These are phyloP conservation scores for Naganishia friedmannii DNA, from an alignment of 768 basidiomycete species.

Conservation along the genomic window DNA sequence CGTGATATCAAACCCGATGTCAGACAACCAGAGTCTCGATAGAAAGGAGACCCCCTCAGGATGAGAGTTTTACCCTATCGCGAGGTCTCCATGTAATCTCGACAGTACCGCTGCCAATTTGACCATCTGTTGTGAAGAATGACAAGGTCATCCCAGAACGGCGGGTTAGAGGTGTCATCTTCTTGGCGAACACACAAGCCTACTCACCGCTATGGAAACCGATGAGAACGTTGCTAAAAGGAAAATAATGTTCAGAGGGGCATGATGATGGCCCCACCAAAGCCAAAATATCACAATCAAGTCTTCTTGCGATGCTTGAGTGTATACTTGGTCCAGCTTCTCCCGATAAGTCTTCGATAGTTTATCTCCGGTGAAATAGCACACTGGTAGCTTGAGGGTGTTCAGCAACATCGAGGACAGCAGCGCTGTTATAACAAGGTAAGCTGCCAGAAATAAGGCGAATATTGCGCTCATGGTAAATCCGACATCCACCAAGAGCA, in stretches of 20 bases:
- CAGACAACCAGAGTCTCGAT: too few species aligned
- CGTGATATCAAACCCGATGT: background rate
- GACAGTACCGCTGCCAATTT: background rate
- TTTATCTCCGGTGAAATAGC: background rate
- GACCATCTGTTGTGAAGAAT: background rate
- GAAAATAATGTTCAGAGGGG: conserved; percentile 11
- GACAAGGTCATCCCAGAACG: background rate
- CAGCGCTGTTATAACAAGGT: background rate
- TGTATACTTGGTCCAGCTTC: conserved; percentile 8
- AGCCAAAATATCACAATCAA: conserved; percentile 7
- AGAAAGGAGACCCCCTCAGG: too few species aligned
- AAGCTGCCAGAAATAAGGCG: background rate
- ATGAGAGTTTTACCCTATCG: background rate
- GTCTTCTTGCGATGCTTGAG: background rate
- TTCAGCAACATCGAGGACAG: conserved; percentile 13
- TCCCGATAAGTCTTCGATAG: conserved; percentile 1
- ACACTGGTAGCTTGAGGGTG: background rate
- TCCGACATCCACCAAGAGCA: background rate
- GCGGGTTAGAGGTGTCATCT: too few species aligned
- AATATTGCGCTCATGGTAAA: conserved; percentile 6
- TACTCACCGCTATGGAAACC: background rate
- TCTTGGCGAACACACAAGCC: background rate
- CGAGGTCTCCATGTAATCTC: background rate
- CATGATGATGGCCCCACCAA: conserved; percentile 19
- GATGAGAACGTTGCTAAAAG: background rate